Base-by-base conservation (phyloP, 352 stramenopile species). In the Pythium scleroteichum region DNA sequence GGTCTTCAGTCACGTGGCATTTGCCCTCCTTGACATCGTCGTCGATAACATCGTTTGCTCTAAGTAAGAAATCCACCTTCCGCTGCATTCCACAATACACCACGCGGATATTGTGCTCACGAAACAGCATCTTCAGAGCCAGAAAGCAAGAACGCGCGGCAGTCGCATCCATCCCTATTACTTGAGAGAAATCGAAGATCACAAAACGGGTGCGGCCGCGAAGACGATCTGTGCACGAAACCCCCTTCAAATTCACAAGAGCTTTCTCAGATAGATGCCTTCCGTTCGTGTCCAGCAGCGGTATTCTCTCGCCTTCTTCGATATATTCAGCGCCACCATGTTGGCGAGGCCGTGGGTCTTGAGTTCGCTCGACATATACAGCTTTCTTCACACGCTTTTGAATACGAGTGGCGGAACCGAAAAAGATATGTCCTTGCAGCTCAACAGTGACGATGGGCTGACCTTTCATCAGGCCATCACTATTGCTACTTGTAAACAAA, bases 151-250 rank as follows among this genome's bases (percentile, higher is more conserved):
- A 87, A 7, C 83, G 65, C 2, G 82, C 79, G 16, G 85, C 84
- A 4, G 85, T 95, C 12, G 82, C 81, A 56, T 95, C 85, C 63
- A 95, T 75, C 1, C 85, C 85, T 4, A 70, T 92, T n/a, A 94
- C 85, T 47, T 73, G 70, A 17, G 77, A 74, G 53, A 95, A 93
- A 56, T 94, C 83, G 26, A 95, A 70, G 32, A 95, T 75, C 50
- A 92, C 67, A 69, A 85, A 90, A 33, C 65, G 76, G 19, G 79
- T 89, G n/a, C 60, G 59, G n/a, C 40, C 57, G 20, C 67, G 64
- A 16, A 68, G 58, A 22, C 19, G 47, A 41, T 85, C 74, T 26
- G n/a, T 40, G 42, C 71, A 79, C 10, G 57, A 27, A 6, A 75
- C 38, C 14, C 75, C 73, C 33, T 85, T 72, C 5, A 88, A 62